A percentile compares a stretch with the other conserved stretches of the same genome.
Conservation (phyloP, 2,329 filamentous ascomycete species). For the Aspergillus melleus region DNA sequence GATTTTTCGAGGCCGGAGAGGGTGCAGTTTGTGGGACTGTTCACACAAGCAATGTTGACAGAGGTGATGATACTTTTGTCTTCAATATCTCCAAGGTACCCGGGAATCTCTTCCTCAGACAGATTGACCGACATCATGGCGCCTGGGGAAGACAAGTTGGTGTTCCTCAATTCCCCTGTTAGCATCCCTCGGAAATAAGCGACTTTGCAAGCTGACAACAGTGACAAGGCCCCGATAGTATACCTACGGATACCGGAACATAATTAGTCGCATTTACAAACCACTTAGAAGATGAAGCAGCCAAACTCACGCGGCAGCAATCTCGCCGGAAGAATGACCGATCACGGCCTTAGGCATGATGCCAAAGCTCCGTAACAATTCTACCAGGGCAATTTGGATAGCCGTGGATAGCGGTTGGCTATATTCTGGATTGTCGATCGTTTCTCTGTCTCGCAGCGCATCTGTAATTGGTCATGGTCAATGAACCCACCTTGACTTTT, state of each 20-base stretch:
- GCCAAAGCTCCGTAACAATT: conserved; percentile 26
- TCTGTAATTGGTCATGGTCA: too few relatives aligned
- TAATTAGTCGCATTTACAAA: too few relatives aligned
- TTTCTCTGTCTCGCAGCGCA: too few relatives aligned
- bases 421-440: conserved; percentile 26
- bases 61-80: background rate
- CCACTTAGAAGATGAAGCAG: too few relatives aligned
- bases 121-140: background rate
- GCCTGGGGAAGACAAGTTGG: too few relatives aligned
- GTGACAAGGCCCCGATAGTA: conserved; percentile 21
- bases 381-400: conserved; percentile 33
- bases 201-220: background rate
- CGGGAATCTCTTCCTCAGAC: background rate
- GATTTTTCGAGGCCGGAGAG: conserved; percentile 14
- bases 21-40: conserved; percentile 15
- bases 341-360: conserved; percentile 26
- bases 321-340: conserved; percentile 36
- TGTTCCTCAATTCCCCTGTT: background rate
- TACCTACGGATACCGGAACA: conserved; percentile 25
- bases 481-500: too few relatives aligned
- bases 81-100: too few relatives aligned
- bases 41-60: conserved; percentile 13
- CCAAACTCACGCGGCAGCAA: conserved; percentile 38
- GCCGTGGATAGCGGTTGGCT: conserved; percentile 31
- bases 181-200: background rate